Percentiles rank a stretch among this genome's conserved stretches.
Evolutionary conservation across 202 grass and related monocot genomes (phyloP).

Genomic region (Thinopyrum obtusiflorum): DNA sequence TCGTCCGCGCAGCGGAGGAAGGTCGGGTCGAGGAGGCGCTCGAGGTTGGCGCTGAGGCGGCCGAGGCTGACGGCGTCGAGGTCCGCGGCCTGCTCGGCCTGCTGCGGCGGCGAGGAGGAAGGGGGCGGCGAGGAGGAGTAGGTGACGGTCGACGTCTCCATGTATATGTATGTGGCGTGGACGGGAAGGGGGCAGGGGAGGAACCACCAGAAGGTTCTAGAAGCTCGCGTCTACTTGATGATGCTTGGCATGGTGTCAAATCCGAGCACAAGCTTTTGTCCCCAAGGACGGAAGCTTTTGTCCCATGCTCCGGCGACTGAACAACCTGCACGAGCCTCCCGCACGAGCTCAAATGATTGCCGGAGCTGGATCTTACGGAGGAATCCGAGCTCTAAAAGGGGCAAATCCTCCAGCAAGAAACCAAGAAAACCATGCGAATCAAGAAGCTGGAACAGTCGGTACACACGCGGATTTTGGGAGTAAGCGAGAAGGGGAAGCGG

Average conservation of each 20-base stretch:
- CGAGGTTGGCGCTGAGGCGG: conserved; percentile 61
- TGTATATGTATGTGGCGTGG: not conserved
- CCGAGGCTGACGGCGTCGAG: conserved; percentile 41
- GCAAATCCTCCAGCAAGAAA: not conserved
- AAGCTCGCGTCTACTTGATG: not conserved
- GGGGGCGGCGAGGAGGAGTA: conserved; percentile 36
- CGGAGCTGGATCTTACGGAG: not conserved
- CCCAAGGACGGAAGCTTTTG: not conserved
- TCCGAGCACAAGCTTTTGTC: no score
- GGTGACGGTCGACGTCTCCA: conserved; percentile 47
- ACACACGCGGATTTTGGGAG: not conserved
- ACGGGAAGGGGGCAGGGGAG: not conserved
- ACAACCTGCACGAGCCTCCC: not conserved
- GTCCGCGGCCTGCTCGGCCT: conserved; percentile 1
- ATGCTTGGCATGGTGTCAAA: not conserved
- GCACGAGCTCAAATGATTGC: not conserved
- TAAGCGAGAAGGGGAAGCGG: not conserved
- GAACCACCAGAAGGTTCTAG: not conserved
- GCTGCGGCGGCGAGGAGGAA: not conserved
- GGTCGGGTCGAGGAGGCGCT: conserved; percentile 58
- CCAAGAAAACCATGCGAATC: not conserved
- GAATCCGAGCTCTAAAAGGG: not conserved
- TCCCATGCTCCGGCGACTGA: conserved; percentile 6
- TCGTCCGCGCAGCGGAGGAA: conserved; percentile 69
- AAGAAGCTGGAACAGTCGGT: not conserved